phyloP scores from a whole-genome alignment of 2,329 filamentous ascomycete species.

The Alternaria angustiovoidea region DNA sequence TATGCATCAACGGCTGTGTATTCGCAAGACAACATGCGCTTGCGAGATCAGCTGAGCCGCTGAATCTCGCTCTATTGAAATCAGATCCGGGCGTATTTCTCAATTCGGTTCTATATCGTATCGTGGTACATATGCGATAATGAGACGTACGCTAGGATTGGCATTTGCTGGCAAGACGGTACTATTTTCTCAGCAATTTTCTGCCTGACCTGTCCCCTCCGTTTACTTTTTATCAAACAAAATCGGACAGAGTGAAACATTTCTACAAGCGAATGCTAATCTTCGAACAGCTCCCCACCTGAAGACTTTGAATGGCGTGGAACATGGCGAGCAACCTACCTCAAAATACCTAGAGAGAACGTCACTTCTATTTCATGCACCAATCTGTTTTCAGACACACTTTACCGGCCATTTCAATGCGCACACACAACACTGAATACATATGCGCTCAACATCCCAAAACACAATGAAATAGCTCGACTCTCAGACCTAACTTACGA shows the following conservation, averaged over 20 bases:
- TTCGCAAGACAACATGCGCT: neutral
- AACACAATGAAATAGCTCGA: constrained; percentile 74
- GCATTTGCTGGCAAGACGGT: neutral
- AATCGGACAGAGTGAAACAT: neutral
- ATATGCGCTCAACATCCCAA: constrained; percentile 76
- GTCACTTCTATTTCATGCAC: constrained; percentile 73
- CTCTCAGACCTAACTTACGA: constrained; percentile 72
- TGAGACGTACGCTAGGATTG: neutral
- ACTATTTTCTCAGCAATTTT: neutral
- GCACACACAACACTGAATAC: constrained; percentile 74
- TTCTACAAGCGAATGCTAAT: constrained; percentile 8
- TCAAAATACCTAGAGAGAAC: constrained; percentile 64
- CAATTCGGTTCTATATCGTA: neutral
- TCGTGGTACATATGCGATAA: neutral
- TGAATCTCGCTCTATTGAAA: neutral
- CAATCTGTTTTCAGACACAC: constrained; percentile 85
- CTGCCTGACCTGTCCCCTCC: neutral
- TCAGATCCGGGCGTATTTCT: neutral
- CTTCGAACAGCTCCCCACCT: constrained; percentile 52
- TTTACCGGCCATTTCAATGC: constrained; percentile 91
- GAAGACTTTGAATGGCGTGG: constrained; percentile 73
- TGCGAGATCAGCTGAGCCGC: neutral
- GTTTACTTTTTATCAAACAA: neutral
- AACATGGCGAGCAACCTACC: constrained; percentile 82
- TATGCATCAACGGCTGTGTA: neutral